Evolutionary conservation across 75 land plant genomes (phyloP), one percentile per base, ranked within the genome.

Genomic region (Pinus albicaulis): DNA sequence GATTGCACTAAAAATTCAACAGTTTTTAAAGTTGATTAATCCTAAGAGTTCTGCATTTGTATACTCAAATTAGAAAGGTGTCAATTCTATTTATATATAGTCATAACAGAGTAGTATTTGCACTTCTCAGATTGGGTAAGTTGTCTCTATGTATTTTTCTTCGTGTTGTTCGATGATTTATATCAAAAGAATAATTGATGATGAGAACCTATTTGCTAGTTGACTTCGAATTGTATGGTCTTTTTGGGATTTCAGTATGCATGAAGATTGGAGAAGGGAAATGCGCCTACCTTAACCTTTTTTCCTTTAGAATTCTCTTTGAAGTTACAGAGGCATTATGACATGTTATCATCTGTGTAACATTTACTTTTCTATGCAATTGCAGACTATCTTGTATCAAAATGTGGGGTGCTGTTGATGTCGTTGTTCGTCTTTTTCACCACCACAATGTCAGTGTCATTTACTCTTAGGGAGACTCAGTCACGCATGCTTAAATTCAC

Each of bases 401-500:
- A 98, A 66, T 98, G 92, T 81, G 98, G 99, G 25, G 95, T 98
- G 56, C 91, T 98, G 57, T 89, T 98, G 62, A 95, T 95, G 93
- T 95, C 99, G 22, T 88, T 98, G 11, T 98, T 98, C 89, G 99
- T 98, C 20, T 98, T 98, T 80, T 98, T 98, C 86, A 98, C 99
- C 38, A 98, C 99, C 58, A 98, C 99, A 13, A 98, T 98, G 99
- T 98, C 99, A 28, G 99, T 98, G 44, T 98, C 99, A 38, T 98
- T 98, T 79, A 98, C 99, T 56, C 76, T 98, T 57, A 84, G 99
- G 60, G 99, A 98, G 83, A 98, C 99, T 8, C 99, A 95, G 70
- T 88, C 98, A 66, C 99, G 99, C 60, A 98, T 98, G 99, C 98
- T 98, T 16, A 98, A 92, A 74, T 98, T 98, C 74, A 98, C 99